Conservation (phyloP, 768 basidiomycete genomes). For the Sporobolomyces roseus region DNA sequence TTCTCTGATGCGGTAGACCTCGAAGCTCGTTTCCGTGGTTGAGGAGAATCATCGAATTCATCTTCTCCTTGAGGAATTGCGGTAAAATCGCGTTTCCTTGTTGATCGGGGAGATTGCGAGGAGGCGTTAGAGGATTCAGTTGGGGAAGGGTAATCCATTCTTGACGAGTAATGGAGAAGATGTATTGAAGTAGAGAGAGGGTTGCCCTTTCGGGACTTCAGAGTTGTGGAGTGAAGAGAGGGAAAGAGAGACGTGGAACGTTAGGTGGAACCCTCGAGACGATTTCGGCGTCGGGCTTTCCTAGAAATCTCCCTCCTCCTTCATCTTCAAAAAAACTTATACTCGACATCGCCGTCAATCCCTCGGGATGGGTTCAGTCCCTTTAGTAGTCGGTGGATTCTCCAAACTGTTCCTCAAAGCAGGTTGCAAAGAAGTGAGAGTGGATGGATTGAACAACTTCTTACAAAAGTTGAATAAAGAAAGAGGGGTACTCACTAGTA, state of each 20-base stretch:
- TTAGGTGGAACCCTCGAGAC: neutral
- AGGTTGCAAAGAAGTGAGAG: conserved; percentile 62
- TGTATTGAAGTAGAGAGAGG: neutral
- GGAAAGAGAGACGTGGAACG: neutral
- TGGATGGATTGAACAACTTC: conserved; percentile 67
- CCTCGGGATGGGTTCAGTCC: conserved; percentile 29
- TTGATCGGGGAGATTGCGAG: neutral
- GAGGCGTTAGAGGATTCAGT: neutral
- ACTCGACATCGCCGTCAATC: neutral
- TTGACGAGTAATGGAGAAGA: neutral
- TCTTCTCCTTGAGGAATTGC: neutral
- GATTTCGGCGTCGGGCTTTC: neutral
- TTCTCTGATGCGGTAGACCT: conserved; percentile 20
- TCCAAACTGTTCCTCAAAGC: conserved; percentile 73
- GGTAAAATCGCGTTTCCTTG: neutral
- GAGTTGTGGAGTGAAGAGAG: neutral
- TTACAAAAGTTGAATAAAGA: conserved; percentile 60
- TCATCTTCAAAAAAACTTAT: too few species aligned
- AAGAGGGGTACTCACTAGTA: conserved; percentile 68
- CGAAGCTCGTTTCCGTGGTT: conserved; percentile 12
- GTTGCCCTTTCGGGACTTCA: neutral
- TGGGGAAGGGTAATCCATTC: neutral
- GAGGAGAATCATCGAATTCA: neutral
- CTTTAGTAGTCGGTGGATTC: conserved; percentile 59
- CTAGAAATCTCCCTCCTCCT: too few species aligned